These are phyloP conservation scores for Exobasidium cylindrosporum DNA, from an alignment of 1,284 basidiomycete species.

Conservation along the genomic window DNA sequence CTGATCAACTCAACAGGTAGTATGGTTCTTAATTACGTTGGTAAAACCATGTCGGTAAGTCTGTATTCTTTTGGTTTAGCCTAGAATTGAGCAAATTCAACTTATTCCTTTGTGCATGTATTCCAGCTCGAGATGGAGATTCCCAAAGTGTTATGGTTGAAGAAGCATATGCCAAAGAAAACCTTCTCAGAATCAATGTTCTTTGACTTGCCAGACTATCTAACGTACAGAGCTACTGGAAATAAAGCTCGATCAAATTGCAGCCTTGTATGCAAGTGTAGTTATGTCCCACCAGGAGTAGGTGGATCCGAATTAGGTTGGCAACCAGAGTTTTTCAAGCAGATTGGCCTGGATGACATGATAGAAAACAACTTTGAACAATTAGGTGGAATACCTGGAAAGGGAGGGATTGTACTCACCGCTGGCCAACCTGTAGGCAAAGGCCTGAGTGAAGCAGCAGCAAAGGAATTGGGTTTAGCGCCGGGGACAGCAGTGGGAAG, in stretches of 20 bases:
- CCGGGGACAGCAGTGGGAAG: slow-evolving; percentile 92
- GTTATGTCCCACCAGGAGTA: slow-evolving; percentile 73
- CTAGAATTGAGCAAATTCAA: too few relatives aligned
- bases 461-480: slow-evolving; percentile 76
- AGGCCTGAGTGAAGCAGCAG: slow-evolving; percentile 75
- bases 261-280: slow-evolving; percentile 94
- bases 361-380: slow-evolving; percentile 68
- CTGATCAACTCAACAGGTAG: slow-evolving; percentile 81
- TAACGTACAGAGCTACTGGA: slow-evolving; percentile 86
- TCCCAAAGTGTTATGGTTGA: slow-evolving; percentile 94
- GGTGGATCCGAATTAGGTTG: slow-evolving; percentile 47
- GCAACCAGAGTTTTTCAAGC: slow-evolving; percentile 49
- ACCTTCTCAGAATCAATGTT: slow-evolving; percentile 83
- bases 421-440: slow-evolving; percentile 86
- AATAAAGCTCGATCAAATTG: slow-evolving; percentile 79
- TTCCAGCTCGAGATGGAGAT: slow-evolving; percentile 50
- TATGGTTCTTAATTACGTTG: slow-evolving; percentile 87
- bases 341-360: slow-evolving; percentile 55
- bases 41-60: slow-evolving; percentile 85
- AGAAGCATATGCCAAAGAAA: slow-evolving; percentile 74
- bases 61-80: neutral
- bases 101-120: too few relatives aligned
- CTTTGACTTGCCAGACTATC: slow-evolving; percentile 94
- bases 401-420: slow-evolving; percentile 68
- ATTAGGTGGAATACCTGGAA: slow-evolving; percentile 69